phyloP scores from a whole-genome alignment of 345 rosid genomes.

The Eucalyptus cladocalyx region DNA sequence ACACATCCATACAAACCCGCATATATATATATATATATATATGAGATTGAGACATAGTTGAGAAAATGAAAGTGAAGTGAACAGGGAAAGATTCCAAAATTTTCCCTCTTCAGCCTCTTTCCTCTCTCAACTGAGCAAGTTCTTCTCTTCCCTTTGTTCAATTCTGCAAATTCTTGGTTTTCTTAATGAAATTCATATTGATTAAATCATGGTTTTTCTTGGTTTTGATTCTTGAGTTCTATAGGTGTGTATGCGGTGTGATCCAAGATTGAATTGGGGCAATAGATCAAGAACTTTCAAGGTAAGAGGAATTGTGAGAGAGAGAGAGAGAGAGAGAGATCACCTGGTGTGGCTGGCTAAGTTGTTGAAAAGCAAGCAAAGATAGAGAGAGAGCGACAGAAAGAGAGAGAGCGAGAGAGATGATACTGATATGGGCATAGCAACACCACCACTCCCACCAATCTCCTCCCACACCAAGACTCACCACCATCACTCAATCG shows the following conservation, averaged over 20 bases:
- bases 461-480: conserved; percentile 7
- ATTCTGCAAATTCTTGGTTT: background rate
- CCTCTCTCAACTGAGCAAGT: background rate
- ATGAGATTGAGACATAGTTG: background rate
- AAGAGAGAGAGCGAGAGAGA: conserved; percentile 15
- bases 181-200: background rate
- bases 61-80: background rate
- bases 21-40: background rate
- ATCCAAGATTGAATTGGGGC: background rate
- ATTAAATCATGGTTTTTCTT: background rate
- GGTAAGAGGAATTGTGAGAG: background rate
- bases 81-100: background rate
- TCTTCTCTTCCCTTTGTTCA: background rate
- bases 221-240: background rate
- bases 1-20: background rate
- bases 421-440: conserved; percentile 61
- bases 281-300: background rate
- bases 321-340: background rate
- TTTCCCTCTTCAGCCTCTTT: background rate
- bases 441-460: conserved; percentile 20
- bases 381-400: background rate
- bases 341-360: background rate
- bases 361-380: background rate
- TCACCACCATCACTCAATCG: conserved; percentile 1
- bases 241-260: background rate